Evolutionary conservation across 2,329 filamentous ascomycete genomes (phyloP).

Genomic region (Botryotinia calthae): DNA sequence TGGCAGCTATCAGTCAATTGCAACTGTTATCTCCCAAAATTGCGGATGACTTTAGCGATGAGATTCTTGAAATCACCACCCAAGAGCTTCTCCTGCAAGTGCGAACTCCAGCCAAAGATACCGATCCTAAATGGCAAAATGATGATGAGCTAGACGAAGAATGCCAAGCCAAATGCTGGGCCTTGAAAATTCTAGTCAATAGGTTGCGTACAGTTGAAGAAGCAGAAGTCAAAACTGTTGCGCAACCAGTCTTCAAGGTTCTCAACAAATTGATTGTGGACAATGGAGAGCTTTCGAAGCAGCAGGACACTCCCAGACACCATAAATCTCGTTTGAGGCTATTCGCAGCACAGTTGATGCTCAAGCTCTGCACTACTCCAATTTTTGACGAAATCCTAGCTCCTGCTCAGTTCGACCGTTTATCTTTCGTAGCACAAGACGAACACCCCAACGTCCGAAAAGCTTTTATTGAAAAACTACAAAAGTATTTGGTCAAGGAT

Average conservation of each 20-base stretch:
- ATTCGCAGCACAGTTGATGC: constrained; percentile 71
- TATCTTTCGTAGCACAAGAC: constrained; percentile 82
- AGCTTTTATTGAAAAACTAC: constrained; percentile 78
- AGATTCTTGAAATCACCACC: constrained; percentile 75
- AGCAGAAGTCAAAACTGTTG: constrained; percentile 54
- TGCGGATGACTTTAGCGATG: constrained; percentile 69
- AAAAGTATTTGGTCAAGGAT: constrained; percentile 80
- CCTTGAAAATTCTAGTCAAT: constrained; percentile 83
- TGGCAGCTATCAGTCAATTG: constrained; percentile 71
- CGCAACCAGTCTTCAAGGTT: constrained; percentile 71
- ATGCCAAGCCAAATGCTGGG: constrained; percentile 77
- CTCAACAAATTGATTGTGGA: constrained; percentile 72
- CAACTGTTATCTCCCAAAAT: constrained; percentile 72
- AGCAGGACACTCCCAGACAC: constrained; percentile 68
- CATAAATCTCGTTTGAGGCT: constrained; percentile 82
- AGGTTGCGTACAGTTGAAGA: constrained; percentile 62
- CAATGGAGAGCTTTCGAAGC: constrained; percentile 77
- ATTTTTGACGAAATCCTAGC: constrained; percentile 73
- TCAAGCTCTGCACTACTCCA: constrained; percentile 80
- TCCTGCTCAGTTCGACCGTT: constrained; percentile 72
- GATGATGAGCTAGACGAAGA: constrained; percentile 73
- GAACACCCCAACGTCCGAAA: constrained; percentile 68
- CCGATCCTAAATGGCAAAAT: constrained; percentile 64
- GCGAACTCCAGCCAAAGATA: constrained; percentile 57
- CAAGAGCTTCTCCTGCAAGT: constrained; percentile 71